Evolutionary conservation across 345 rosid genomes (phyloP).

Genomic region (Camelina sativa): DNA sequence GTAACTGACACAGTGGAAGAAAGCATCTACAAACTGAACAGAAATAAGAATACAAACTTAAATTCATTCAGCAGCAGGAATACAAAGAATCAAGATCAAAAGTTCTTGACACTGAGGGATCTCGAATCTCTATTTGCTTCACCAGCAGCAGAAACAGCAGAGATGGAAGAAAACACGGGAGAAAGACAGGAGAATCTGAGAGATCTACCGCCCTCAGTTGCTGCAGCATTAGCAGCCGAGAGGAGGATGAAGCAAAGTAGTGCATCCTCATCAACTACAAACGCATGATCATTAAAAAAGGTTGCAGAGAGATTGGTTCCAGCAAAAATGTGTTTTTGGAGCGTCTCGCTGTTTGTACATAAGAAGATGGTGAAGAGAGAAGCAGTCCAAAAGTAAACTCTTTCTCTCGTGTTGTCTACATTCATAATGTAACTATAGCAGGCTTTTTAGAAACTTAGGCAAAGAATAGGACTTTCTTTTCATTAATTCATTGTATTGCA

Average conservation of each 20-base stretch:
- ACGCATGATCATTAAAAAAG: slow-evolving; percentile 14
- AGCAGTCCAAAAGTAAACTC: slow-evolving; percentile 9
- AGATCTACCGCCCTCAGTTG: slow-evolving; percentile 74
- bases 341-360: slow-evolving; percentile 27
- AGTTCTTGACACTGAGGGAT: slow-evolving; percentile 74
- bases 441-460: slow-evolving; percentile 16
- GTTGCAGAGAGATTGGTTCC: slow-evolving; percentile 24
- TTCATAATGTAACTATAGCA: slow-evolving; percentile 1
- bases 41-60: slow-evolving; percentile 64
- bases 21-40: slow-evolving; percentile 88
- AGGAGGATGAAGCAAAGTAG: slow-evolving; percentile 61
- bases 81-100: slow-evolving; percentile 89
- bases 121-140: slow-evolving; percentile 79
- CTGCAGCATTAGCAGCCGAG: slow-evolving; percentile 93
- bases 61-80: slow-evolving; percentile 74
- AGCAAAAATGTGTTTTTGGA: slow-evolving; percentile 18
- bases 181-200: slow-evolving; percentile 59
- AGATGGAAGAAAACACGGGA: slow-evolving; percentile 49
- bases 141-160: slow-evolving; percentile 43
- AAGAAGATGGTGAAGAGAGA: slow-evolving; percentile 22
- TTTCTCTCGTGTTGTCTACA: slow-evolving; percentile 25
- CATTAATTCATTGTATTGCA: neutral
- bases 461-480: neutral
- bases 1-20: slow-evolving; percentile 87
- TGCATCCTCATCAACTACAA: slow-evolving; percentile 40